phyloP scores from a whole-genome alignment of 345 rosid species.

The Bretschneidera sinensis region DNA sequence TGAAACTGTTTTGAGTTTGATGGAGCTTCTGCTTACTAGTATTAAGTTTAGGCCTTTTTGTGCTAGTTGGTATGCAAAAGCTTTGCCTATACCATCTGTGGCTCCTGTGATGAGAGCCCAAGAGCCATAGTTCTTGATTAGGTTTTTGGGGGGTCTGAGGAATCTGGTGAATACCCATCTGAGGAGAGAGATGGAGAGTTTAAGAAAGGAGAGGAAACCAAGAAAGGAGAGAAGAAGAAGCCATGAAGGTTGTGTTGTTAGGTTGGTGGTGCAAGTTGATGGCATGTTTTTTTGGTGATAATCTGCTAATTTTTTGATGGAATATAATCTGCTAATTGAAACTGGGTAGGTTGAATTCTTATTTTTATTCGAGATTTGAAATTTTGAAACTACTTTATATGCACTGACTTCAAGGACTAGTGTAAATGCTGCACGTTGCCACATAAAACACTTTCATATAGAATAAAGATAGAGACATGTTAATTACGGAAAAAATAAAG shows the following conservation, averaged over 20 bases:
- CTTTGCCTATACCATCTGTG: conserved; percentile 84
- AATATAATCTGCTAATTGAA: too few relatives aligned
- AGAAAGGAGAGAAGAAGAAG: conserved; percentile 26
- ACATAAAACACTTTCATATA: too few relatives aligned
- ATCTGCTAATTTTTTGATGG: too few relatives aligned
- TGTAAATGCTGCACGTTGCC: too few relatives aligned
- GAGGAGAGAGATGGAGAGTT: conserved; percentile 33
- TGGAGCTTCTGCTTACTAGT: conserved; percentile 55
- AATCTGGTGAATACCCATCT: conserved; percentile 40
- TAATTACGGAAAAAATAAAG: too few relatives aligned
- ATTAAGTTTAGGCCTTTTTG: conserved; percentile 57
- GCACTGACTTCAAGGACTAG: too few relatives aligned
- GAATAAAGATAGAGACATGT: too few relatives aligned
- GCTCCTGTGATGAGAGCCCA: conserved; percentile 93
- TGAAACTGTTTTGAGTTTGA: conserved; percentile 43
- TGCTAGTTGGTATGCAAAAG: conserved; percentile 64
- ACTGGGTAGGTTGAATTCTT: too few relatives aligned
- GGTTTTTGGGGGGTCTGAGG: conserved; percentile 40
- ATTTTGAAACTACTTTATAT: too few relatives aligned
- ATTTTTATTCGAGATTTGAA: too few relatives aligned
- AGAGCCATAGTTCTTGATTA: conserved; percentile 60
- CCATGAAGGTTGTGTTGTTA: conserved; percentile 19
- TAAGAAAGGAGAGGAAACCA: conserved; percentile 47
- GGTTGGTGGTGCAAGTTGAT: conserved; percentile 1
- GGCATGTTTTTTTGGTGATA: conserved; percentile 16